Percentiles rank a stretch among this genome's conserved stretches.
Evolutionary conservation across 2,329 filamentous ascomycete genomes (phyloP).

Genomic region (Clonostachys byssicola): DNA sequence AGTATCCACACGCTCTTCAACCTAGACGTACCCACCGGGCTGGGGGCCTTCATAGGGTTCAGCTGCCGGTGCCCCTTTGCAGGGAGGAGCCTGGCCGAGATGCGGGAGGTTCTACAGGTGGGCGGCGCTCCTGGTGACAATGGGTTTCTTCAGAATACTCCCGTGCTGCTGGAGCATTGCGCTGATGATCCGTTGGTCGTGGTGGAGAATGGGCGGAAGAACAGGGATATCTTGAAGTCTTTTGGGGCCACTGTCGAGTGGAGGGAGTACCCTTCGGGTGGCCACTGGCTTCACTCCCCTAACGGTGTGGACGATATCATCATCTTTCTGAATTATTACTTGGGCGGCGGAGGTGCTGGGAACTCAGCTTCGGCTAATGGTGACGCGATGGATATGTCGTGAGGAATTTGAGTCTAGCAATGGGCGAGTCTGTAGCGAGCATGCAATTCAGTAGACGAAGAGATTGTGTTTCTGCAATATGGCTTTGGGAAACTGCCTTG

Average conservation of each 20-base stretch:
- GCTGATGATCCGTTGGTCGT: constrained; percentile 34
- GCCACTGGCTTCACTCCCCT: constrained; percentile 38
- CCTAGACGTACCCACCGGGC: constrained; percentile 11
- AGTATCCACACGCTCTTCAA: constrained; percentile 29
- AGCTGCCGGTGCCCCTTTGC: constrained; percentile 28
- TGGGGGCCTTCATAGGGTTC: constrained; percentile 30
- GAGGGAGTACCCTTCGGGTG: constrained; percentile 35
- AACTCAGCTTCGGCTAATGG: no score
- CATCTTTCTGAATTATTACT: constrained; percentile 17
- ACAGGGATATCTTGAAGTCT: constrained; percentile 23
- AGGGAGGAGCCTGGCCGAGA: constrained; percentile 19
- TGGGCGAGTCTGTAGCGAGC: no score
- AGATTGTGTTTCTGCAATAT: no score
- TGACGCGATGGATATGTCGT: no score
- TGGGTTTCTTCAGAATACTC: constrained; percentile 26
- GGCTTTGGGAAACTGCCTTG: no score
- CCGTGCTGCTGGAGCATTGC: constrained; percentile 39
- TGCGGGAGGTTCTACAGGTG: constrained; percentile 18
- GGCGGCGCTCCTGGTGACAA: not conserved
- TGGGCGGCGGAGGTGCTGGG: no score
- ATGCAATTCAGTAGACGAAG: no score
- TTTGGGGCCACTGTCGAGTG: constrained; percentile 32
- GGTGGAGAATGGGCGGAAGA: constrained; percentile 24
- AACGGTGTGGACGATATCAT: constrained; percentile 34
- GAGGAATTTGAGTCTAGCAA: no score